Conservation (phyloP, 106 monocot genomes). For the Dendrobium nobile region DNA sequence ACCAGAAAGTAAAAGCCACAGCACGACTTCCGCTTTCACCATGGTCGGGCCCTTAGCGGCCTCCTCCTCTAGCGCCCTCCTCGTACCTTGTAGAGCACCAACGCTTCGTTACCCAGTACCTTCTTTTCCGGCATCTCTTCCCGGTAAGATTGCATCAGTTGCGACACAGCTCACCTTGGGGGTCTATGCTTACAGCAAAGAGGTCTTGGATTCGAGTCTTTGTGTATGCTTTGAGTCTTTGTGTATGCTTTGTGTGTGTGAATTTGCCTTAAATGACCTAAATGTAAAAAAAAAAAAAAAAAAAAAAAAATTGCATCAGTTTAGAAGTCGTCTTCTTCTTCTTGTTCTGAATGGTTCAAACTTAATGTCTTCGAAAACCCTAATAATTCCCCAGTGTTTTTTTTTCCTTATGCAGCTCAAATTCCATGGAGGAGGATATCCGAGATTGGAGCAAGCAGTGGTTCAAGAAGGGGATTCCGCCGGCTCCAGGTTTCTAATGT, state of each 20-base stretch:
- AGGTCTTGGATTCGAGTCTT: no score
- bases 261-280: no score
- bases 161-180: no score
- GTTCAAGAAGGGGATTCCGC: constrained; percentile 7
- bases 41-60: constrained; percentile 31
- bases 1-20: background rate
- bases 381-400: background rate
- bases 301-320: no score
- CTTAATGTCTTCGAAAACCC: background rate
- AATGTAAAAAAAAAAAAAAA: no score
- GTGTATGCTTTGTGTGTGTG: no score
- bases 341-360: background rate
- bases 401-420: constrained; percentile 10
- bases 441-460: background rate
- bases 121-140: constrained; percentile 18
- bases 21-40: background rate
- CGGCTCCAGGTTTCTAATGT: constrained; percentile 32
- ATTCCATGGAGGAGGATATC: background rate
- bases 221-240: no score
- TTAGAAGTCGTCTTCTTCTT: background rate
- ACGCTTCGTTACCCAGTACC: background rate
- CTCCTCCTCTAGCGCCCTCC: constrained; percentile 14
- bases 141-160: constrained; percentile 17
- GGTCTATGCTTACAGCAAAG: no score
- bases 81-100: constrained; percentile 10